Base-by-base conservation (phyloP, 2,329 filamentous ascomycete genomes). In the Stagonosporopsis chrysanthemi region DNA sequence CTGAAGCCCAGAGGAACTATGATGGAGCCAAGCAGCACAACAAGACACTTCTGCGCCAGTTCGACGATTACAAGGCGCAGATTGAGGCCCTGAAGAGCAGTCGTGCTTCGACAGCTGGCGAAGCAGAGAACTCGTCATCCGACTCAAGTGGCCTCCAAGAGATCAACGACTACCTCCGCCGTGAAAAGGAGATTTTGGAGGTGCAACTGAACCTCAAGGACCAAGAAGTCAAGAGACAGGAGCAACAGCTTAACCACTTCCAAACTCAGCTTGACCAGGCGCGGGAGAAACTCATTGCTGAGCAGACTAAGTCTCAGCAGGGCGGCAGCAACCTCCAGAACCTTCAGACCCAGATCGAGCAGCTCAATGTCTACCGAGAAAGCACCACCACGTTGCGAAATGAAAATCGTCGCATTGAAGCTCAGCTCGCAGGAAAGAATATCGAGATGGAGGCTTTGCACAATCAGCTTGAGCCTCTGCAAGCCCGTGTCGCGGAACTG, bases 111-210 rank as follows among this genome's bases (percentile, higher is more conserved):
- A 74, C 81, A 5, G 78, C 78, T 6, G 81, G 85, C 12, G 87
- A 90, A 33, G 71, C 75, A 26, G 77, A 79, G 28, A 80, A 80
- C 12, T 70, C 75, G 14, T 61, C 82, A 6, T 79, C 85, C 4
- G 83, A 86, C 47, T 80, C 88, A 9, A 90, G 92, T 64, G 91
- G 90, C 50, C 85, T 97, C 9, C 90, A 95, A 60, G 94, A 98
- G 70, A 86, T 99, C 54, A 96, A 96, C 78, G 90, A 86, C 60
- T 99, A 95, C 75, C 81, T 99, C 60, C 89, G 94, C 42, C 90
- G 92, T 39, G 96, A 99, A 78, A 99, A 98, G 81, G 95, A 98
- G 74, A 98, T 99, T 64, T 85, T 97, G 8, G 94, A 99, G 67
- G 91, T 97, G n/a, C 94, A 98, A 71, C 90, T 92, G 68, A 93